A percentile compares a stretch with the other conserved stretches of the same genome.
These are phyloP conservation scores for Udeniomyces megalosporus DNA, from an alignment of 768 basidiomycete species.

Conservation along the genomic window DNA sequence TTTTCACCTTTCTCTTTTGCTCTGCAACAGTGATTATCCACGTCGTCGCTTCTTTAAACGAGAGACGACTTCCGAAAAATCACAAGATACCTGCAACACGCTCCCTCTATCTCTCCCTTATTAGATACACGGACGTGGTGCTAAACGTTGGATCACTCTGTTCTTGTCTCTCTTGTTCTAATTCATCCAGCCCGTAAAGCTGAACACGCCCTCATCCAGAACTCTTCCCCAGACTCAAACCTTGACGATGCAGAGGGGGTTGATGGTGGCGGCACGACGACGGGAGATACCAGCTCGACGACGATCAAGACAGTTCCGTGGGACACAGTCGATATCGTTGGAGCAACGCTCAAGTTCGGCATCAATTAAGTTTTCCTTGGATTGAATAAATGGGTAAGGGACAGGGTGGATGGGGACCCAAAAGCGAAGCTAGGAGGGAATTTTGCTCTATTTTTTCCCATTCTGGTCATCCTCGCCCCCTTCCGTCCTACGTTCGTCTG, in stretches of 20 bases:
- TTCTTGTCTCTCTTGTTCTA: background rate
- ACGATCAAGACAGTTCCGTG: background rate
- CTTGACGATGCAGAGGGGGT: too few relatives aligned
- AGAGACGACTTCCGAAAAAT: too few relatives aligned
- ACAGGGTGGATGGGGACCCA: too few relatives aligned
- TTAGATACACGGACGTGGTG: too few relatives aligned
- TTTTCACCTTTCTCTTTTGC: background rate
- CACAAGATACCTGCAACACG: too few relatives aligned
- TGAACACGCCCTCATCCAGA: background rate
- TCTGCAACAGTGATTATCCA: background rate
- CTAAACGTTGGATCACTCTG: too few relatives aligned
- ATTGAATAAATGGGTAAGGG: background rate
- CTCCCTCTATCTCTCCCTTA: too few relatives aligned
- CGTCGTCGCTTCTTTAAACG: background rate
- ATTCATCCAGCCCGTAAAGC: constrained; percentile 11
- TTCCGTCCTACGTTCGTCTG: too few relatives aligned
- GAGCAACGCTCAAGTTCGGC: constrained; percentile 13
- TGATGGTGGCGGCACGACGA: too few relatives aligned
- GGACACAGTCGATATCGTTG: constrained; percentile 15
- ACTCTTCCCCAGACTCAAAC: too few relatives aligned
- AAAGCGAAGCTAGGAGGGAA: too few relatives aligned
- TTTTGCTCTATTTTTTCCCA: background rate
- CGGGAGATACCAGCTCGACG: background rate
- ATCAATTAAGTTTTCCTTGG: background rate
- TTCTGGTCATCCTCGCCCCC: too few relatives aligned